These are phyloP conservation scores for Cercophora samala DNA, from an alignment of 495 filamentous ascomycete genomes.

Conservation along the genomic window DNA sequence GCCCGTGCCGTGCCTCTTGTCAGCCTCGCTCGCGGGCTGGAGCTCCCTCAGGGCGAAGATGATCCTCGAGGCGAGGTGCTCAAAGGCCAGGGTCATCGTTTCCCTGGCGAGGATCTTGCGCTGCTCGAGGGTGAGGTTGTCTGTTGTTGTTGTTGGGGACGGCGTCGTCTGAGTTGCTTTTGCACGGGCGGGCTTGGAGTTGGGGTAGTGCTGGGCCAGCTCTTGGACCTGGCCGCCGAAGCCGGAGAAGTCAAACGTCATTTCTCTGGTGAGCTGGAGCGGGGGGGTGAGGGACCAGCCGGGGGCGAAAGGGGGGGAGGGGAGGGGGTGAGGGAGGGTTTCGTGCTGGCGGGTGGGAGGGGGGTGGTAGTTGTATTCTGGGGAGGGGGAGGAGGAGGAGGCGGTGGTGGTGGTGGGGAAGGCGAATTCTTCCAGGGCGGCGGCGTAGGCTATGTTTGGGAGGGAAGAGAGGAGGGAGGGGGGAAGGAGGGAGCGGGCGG, in stretches of 20 bases:
- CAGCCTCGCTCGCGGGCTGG: background rate
- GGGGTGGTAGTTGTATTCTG: conserved; percentile 54
- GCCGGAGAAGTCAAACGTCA: conserved; percentile 42
- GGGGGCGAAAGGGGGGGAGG: background rate
- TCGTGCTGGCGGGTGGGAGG: conserved; percentile 55
- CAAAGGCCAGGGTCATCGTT: conserved; percentile 76
- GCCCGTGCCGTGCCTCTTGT: background rate
- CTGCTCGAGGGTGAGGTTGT: too few relatives aligned
- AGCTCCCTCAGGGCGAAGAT: conserved; percentile 56
- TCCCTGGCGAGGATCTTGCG: conserved; percentile 63
- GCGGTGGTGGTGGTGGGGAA: conserved; percentile 51
- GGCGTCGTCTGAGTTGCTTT: background rate
- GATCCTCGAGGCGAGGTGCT: conserved; percentile 74
- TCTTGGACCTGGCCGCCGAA: conserved; percentile 32
- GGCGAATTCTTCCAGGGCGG: conserved; percentile 69
- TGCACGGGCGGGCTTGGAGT: background rate
- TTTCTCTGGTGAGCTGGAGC: conserved; percentile 22
- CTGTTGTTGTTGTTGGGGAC: conserved; percentile 24
- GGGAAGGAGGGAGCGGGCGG: conserved; percentile 70
- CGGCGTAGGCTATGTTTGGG: conserved; percentile 71
- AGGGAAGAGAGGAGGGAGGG: conserved; percentile 37
- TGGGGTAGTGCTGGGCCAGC: conserved; percentile 24
- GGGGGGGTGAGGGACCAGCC: conserved; percentile 40
- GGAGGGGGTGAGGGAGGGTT: conserved; percentile 33
- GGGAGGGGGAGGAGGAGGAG: conserved; percentile 36